phyloP scores from a whole-genome alignment of 2,329 filamentous ascomycete species.

The Fusarium oxysporum region DNA sequence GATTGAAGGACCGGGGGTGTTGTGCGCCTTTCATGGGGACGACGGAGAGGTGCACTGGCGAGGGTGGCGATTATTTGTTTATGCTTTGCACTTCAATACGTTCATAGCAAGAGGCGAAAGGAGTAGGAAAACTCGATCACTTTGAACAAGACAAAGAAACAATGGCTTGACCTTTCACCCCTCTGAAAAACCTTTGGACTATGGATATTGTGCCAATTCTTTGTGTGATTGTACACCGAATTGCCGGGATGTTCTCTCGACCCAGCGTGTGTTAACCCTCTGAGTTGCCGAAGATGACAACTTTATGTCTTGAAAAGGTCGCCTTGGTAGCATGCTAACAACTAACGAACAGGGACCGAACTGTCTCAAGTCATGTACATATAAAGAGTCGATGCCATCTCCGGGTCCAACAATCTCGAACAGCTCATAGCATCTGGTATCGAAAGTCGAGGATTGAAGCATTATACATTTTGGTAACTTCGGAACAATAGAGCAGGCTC shows the following conservation, averaged over 20 bases:
- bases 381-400: neutral
- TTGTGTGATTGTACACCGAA: neutral
- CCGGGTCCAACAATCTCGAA: neutral
- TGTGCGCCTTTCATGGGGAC: constrained; percentile 1
- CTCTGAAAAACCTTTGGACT: neutral
- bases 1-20: constrained; percentile 32
- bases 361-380: neutral
- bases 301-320: neutral
- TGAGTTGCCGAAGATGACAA: neutral
- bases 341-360: neutral
- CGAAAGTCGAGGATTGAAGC: neutral
- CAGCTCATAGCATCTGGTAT: neutral
- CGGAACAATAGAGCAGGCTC: neutral
- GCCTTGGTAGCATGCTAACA: neutral
- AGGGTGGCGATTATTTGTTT: constrained; percentile 40
- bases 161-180: constrained; percentile 18
- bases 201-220: neutral
- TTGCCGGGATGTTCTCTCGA: neutral
- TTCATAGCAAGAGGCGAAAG: constrained; percentile 52
- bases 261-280: neutral
- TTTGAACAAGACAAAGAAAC: constrained; percentile 42
- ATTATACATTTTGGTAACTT: neutral
- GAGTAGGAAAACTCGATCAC: constrained; percentile 48
- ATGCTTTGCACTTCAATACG: constrained; percentile 45
- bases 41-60: constrained; percentile 29